Evolutionary conservation across 257 asterid genomes (phyloP).

Genomic region (Misopates orontium): DNA sequence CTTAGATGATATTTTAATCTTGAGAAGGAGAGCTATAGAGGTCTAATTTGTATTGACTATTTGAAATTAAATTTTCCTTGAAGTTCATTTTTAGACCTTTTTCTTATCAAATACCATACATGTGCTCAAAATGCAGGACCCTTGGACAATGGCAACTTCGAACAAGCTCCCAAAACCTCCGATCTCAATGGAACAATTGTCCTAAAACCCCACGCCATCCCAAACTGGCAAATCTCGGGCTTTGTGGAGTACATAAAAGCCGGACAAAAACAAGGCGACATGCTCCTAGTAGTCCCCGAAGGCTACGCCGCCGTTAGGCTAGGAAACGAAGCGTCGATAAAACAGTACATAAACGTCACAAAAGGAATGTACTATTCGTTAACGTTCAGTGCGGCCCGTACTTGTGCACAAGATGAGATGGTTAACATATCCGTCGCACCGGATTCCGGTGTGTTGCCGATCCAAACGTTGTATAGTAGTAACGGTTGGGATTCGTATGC

Average conservation of each 20-base stretch:
- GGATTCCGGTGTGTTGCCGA: conserved; percentile 72
- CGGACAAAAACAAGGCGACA: conserved; percentile 97
- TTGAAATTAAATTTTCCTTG: no score
- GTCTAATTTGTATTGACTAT: no score
- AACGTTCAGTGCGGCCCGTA: conserved; percentile 89
- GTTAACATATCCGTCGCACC: conserved; percentile 80
- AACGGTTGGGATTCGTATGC: conserved; percentile 96
- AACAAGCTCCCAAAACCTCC: conserved; percentile 48
- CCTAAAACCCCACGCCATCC: conserved; percentile 59
- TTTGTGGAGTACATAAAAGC: conserved; percentile 89
- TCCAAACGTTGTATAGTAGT: conserved; percentile 85
- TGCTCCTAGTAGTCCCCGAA: conserved; percentile 89
- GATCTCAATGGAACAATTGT: conserved; percentile 74
- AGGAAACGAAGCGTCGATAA: conserved; percentile 89
- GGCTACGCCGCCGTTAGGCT: conserved; percentile 89
- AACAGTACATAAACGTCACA: conserved; percentile 62
- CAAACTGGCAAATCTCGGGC: conserved; percentile 75
- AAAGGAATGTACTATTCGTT: conserved; percentile 77
- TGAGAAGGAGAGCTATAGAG: no score
- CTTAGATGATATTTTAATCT: no score
- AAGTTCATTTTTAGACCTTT: no score
- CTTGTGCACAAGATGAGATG: conserved; percentile 89
- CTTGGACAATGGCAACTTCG: conserved; percentile 86
- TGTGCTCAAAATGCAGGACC: conserved; percentile 75
- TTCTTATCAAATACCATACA: no score